Evolutionary conservation across 2,329 filamentous ascomycete genomes (phyloP).

Genomic region (Ophiocordyceps sinensis): DNA sequence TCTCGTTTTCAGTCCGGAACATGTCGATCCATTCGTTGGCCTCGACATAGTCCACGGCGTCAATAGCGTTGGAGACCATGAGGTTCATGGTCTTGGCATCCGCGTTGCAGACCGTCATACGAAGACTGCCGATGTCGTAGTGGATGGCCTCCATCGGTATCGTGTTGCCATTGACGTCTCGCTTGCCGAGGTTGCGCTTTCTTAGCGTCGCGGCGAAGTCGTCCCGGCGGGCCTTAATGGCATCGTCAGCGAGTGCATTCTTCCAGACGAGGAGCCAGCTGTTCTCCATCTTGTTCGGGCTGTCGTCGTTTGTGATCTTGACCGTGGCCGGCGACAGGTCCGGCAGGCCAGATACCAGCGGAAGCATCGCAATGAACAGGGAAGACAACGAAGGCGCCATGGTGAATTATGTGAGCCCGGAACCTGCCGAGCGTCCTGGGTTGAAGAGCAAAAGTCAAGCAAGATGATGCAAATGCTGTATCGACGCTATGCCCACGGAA

Average conservation of each 20-base stretch:
- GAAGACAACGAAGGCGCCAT: conserved; percentile 7
- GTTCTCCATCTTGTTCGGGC: conserved; percentile 34
- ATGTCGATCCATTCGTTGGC: not conserved
- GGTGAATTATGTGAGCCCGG: not conserved
- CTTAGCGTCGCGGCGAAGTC: conserved; percentile 32
- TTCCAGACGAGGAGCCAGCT: conserved; percentile 54
- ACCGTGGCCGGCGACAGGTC: not conserved
- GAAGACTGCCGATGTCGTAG: conserved; percentile 4
- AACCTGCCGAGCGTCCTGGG: not conserved
- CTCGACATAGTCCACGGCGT: not conserved
- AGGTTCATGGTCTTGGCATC: conserved; percentile 16
- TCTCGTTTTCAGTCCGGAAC: not conserved
- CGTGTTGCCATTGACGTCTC: conserved; percentile 28
- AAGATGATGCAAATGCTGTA: not conserved
- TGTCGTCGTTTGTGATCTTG: conserved; percentile 24
- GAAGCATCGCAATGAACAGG: conserved; percentile 10
- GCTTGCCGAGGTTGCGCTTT: conserved; percentile 42
- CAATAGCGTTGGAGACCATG: conserved; percentile 32
- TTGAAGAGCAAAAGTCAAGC: not conserved
- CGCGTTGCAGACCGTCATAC: conserved; percentile 26
- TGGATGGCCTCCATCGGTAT: conserved; percentile 32
- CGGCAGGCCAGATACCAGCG: conserved; percentile 10
- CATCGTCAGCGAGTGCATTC: too few relatives aligned
- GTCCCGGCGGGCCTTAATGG: conserved; percentile 34
- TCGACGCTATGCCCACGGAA: not conserved